Base-by-base conservation (phyloP, 805 yeast species). In the Sugiyamaella smithiae region DNA sequence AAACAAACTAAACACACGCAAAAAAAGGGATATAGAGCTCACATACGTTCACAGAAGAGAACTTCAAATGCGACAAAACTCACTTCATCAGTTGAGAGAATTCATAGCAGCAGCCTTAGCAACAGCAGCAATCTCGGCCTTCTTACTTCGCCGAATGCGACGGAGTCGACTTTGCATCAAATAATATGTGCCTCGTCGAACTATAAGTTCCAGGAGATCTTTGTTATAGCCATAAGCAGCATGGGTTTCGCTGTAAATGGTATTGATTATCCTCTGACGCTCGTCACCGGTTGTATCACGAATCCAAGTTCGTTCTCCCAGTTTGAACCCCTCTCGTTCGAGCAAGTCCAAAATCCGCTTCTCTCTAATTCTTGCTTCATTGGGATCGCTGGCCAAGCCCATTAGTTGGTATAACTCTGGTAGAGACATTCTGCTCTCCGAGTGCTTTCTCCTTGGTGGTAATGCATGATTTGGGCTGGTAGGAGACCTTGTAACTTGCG, bases 281-380 rank as follows among this genome's bases (percentile, higher is more conserved):
- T 77, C 76, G 3, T 65, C 67, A 45, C 72, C 75, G 1, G 77
- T 72, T 0, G 93, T 85, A 59, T 85, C 96, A 54, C 95, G 73
- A 37, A 86, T 82, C 96, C 96, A 88, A 0, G 95, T 85, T 59
- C 79, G 78, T 53, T 80, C 76, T 4, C 96, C 96, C 24, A 88
- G 64, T 24, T 83, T 81, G 65, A 86, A 88, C 3, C 84, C 82
- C 46, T 87, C 73, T 16, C 76, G 80, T 32, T 54, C 54, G 19
- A 68, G 57, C n/a, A 67, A 66, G 7, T 63, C 66, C 50, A 70
- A 59, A 26, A 71, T 65, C 12, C 58, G 55, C 50, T 63, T 65
- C 49, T 70, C 74, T 5, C 73, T 65, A 19, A 55, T 47, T 14
- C 67, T 58, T 5, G 73, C 74, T 50, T 62, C 64, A 17, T 55